Evolutionary conservation across 129 eudicot genomes (phyloP), one percentile per base, ranked within the genome.

Genomic region (Pulicaria dysenterica): DNA sequence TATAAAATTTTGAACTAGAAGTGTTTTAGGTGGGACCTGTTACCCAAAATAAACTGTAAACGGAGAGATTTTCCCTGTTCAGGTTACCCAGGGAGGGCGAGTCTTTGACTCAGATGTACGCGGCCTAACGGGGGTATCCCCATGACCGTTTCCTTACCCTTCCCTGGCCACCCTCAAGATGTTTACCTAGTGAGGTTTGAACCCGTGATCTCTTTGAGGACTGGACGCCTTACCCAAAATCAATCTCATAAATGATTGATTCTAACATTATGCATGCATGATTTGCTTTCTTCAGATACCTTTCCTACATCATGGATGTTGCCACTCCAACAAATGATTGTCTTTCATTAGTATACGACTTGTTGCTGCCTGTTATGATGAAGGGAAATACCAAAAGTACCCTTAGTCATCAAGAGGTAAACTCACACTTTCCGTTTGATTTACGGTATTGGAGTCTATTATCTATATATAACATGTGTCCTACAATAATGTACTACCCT

Each of bases 401-500:
- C 7, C 72, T 90, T 61, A 90, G 96, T 81, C 96, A 90, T 81
- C 96, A 90, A 83, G 96, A 90, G 95, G 96, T 90, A 85, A 34
- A 48, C 9, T 37, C 46, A 63, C 9, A 34, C 19, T 34, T 63
- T 47, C 73, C 37, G 34, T 79, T 58, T 67, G 62, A 56, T 37
- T 61, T 76, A 17, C 3, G 16, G 47, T 48, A 37, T 7, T 38
- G 6, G 13, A 11, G 24, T 45, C 8, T 11, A 5, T n/a, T n/a
- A n/a, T n/a, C n/a, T n/a, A n/a, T n/a, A n/a, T n/a, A n/a, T 42
- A 72, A 16, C 14, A 34, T 75, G 36, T 43, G 34, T 41, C 36
- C 36, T 62, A 41, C 66, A 58, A 59, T 65, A 58, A 79, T 14
- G 34, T 9, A 13, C 6, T 42, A 24, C 31, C 31, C 31, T 24